Conservation (phyloP, 495 filamentous ascomycete species). For the Pyrenula massariospora region DNA sequence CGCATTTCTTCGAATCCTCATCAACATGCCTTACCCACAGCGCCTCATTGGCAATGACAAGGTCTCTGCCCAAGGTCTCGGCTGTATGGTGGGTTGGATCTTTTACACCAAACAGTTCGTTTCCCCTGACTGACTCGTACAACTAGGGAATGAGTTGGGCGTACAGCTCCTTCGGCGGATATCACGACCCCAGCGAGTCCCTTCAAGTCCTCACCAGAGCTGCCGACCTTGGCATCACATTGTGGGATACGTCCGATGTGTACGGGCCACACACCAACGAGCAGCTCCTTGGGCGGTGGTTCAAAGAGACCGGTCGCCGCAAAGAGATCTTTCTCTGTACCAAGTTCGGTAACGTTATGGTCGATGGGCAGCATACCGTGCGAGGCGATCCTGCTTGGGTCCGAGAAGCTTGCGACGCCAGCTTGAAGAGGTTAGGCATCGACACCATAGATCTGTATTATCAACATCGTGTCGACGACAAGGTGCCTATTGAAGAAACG, state of each 20-base stretch:
- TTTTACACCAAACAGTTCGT: no score
- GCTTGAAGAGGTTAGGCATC: slow-evolving; percentile 20
- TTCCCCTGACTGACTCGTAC: no score
- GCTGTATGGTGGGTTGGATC: neutral
- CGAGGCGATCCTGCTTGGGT: slow-evolving; percentile 25
- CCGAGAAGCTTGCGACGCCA: slow-evolving; percentile 22
- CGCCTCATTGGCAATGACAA: neutral
- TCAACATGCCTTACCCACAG: neutral
- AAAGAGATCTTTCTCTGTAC: slow-evolving; percentile 33
- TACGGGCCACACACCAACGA: slow-evolving; percentile 16
- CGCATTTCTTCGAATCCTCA: no score
- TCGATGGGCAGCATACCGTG: slow-evolving; percentile 10
- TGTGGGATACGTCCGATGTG: slow-evolving; percentile 24
- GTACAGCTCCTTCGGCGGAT: neutral
- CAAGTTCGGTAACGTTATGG: slow-evolving; percentile 28
- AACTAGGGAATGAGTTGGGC: neutral
- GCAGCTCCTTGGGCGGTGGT: slow-evolving; percentile 46
- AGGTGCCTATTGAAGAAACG: slow-evolving; percentile 27
- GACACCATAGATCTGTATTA: slow-evolving; percentile 32
- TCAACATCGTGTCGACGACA: slow-evolving; percentile 18
- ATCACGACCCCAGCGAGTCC: neutral
- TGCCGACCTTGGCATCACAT: slow-evolving; percentile 21
- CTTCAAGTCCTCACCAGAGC: slow-evolving; percentile 17
- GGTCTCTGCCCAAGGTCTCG: neutral
- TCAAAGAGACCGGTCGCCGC: slow-evolving; percentile 32